Evolutionary conservation across 768 basidiomycete genomes (phyloP), one percentile per base, ranked within the genome.

Genomic region (Postia placenta): DNA sequence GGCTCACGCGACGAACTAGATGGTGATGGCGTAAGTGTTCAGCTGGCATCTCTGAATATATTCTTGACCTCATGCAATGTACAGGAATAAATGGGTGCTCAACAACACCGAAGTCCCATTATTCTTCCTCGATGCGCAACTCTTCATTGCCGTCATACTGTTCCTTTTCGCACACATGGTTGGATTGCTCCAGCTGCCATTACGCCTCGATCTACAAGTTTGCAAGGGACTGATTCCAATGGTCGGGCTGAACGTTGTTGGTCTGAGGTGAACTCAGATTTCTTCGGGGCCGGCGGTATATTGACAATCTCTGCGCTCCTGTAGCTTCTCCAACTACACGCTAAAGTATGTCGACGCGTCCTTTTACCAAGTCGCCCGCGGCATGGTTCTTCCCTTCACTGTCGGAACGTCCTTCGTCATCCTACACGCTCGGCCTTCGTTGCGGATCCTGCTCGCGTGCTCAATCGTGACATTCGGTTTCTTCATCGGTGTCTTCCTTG

Each of bases 281-380:
- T 45, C n/a, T n/a, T n/a, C n/a, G n/a, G n/a, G n/a, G n/a, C n/a
- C n/a, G n/a, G n/a, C n/a, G n/a, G n/a, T n/a, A n/a, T n/a, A n/a
- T n/a, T n/a, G n/a, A n/a, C n/a, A n/a, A n/a, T n/a, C n/a, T n/a
- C n/a, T n/a, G 1, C 17, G 0, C 23, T 7, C 35, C 39, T n/a
- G 25, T 62, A 91, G 88, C 60, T 85, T 89, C 62, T 89, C 88
- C 67, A 94, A 93, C 64, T 92, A 83, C 62, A 92, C 87, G 35
- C 76, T 94, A 50, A 90, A 92, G 81, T 91, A 87, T 60, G 93
- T 96, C 57, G 92, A 93, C 49, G 90, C 91, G 11, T 93, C 92
- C 0, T 92, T 95, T 68, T 93, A 95, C 66, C 93, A 95, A 71
- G 87, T 98, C 54, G 94, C 94, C 0, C 85, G 94, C 14, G 94